Base-by-base conservation (phyloP, 140 eudicot species). In the Stevia rebaudiana region DNA sequence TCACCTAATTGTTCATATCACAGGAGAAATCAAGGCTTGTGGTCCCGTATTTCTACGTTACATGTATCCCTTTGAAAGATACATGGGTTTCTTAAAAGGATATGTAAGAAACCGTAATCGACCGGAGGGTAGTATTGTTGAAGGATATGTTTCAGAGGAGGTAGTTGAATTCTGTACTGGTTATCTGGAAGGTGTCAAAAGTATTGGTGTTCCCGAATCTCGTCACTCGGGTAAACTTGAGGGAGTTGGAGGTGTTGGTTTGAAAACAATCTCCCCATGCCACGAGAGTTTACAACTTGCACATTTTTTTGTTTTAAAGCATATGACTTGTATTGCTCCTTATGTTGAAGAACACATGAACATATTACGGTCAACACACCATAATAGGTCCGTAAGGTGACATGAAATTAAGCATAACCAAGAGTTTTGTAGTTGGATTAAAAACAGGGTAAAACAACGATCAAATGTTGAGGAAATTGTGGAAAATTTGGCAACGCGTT, bases 131-230 rank as follows among this genome's bases (percentile, higher is more conserved):
- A 24, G 70, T 46, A 46, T 64, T 24, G 58, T 64, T 44, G 58
- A 64, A 35, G 57, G 58, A 10, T 64, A 64, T 64, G 54, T 16
- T 44, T n/a, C 16, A 1, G 53, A 41, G 42, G 54, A 62, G 68
- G 53, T 46, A 4, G 22, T 41, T 42, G 53, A 41, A 22, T 62
- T 62, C 21, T 62, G 30, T 35, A 60, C 49, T 3, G 31, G 17
- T 39, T 55, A 55, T 30, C 1, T 55, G 11, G 5, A 30, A 28
- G 62, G 62, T 30, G 11, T 28, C 8, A 13, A 28, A 55, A 5
- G 3, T 55, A 12, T 55, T 4, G 62, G 41, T 4, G 3, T 55
- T 55, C 42, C 62, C 3, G 3, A 55, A 55, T 23, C 19, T 25
- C 42, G 42, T 11, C 21, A 55, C 21, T 39, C 13, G 15, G 61